Conservation (phyloP, 345 rosid genomes). For the Heritiera littoralis region DNA sequence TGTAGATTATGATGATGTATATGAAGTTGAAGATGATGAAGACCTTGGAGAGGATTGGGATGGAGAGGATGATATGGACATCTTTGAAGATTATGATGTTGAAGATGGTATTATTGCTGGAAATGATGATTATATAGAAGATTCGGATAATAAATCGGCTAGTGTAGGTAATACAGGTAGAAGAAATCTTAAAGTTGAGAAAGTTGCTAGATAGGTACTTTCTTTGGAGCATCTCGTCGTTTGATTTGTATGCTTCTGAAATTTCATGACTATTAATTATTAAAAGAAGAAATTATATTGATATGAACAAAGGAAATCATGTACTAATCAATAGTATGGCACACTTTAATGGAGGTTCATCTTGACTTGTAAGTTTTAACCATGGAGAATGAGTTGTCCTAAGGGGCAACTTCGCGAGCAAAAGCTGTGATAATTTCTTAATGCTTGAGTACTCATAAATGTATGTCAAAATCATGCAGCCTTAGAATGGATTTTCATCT, state of each 20-base stretch:
- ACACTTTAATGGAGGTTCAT: too few species aligned
- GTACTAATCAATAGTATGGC: neutral
- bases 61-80: neutral
- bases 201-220: neutral
- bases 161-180: neutral
- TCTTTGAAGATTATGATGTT: neutral
- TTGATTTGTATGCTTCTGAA: neutral
- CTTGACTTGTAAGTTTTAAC: too few species aligned
- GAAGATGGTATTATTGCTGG: neutral
- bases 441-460: neutral
- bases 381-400: neutral
- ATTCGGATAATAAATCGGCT: neutral
- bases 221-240: neutral
- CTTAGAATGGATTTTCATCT: too few species aligned
- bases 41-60: slow-evolving; percentile 16
- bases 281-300: neutral
- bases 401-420: neutral
- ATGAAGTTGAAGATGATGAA: slow-evolving; percentile 18
- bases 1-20: neutral
- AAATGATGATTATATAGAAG: neutral
- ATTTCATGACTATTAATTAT: neutral
- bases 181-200: neutral
- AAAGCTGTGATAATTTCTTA: neutral
- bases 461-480: neutral
- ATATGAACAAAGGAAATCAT: neutral